Base-by-base conservation (phyloP, 306 rosid genomes). In the Dryas drummondii region DNA sequence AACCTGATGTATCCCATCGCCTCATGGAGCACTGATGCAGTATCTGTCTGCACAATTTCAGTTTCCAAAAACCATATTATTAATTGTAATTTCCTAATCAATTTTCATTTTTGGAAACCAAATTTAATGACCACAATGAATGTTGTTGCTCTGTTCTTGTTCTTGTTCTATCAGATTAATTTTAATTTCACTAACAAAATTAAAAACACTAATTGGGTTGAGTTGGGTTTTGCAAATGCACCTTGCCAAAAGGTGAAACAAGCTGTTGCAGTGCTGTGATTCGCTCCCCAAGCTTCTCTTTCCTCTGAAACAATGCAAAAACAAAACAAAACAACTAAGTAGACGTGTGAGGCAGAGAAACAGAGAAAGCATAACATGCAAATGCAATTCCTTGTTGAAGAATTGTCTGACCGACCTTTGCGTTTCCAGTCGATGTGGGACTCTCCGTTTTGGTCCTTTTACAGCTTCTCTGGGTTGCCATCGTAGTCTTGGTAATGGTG, bases 181-280 rank as follows among this genome's bases (percentile, higher is more conserved):
- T 32, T 32, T 32, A 2, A 32, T 32, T 32, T 32, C 37, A 32
- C 3, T 32, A 32, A 32, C 37, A 32, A 32, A 32, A 32, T 32
- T 32, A 1, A 1, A 3, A 49, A 9, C 14, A 14, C 15, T 22
- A 27, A 8, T 16, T 42, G 45, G 13, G 60, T 13, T 15, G 4
- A 5, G 32, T 8, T 42, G 17, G 52, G 2, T 46, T 70, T 64
- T 15, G 13, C 4, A 55, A 32, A 61, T 76, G 66, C 54, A 94
- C 98, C 96, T 94, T 91, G 73, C 98, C 98, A 73, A 91, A 94
- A 12, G 98, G 98, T 70, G 98, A 94, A 72, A 92, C 98, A 14
- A 94, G 91, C 52, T 94, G 93, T 72, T 94, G 98, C 58, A 94
- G 76, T 4, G 96, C 86, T 73, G 89, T 80, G 73, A 92, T 84